These are phyloP conservation scores for Pinus taeda DNA, from an alignment of 75 land plant genomes.

Conservation along the genomic window DNA sequence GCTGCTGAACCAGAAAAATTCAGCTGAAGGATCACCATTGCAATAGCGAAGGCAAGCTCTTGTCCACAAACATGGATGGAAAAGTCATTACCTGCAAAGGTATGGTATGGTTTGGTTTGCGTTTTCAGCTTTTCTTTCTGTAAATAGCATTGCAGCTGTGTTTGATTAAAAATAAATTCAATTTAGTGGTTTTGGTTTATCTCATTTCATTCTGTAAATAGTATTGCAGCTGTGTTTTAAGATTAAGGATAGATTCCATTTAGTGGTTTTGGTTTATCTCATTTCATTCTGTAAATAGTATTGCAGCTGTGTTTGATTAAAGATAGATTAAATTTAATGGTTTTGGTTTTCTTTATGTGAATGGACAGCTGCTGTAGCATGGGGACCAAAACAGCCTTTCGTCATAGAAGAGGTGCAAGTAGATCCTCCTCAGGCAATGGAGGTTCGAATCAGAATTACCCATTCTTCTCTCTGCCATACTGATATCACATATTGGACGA, in stretches of 20 bases:
- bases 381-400: conserved; percentile 57
- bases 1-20: no score
- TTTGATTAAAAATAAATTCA: neutral
- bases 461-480: conserved; percentile 73
- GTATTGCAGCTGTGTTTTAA: neutral
- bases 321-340: neutral
- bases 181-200: no score
- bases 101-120: neutral
- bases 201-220: neutral
- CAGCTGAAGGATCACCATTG: no score
- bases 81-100: conserved; percentile 41
- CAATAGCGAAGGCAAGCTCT: neutral
- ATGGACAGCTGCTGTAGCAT: conserved; percentile 56
- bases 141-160: neutral
- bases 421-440: conserved; percentile 67
- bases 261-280: no score
- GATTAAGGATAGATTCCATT: neutral
- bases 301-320: neutral
- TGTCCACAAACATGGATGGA: neutral
- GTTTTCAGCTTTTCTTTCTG: no score
- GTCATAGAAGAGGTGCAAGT: conserved; percentile 53
- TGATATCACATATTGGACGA: conserved; percentile 63
- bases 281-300: neutral
- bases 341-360: neutral
- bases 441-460: conserved; percentile 66